These are phyloP conservation scores for Fusarium solani-melongenae DNA, from an alignment of 2,329 filamentous ascomycete species.

Conservation along the genomic window DNA sequence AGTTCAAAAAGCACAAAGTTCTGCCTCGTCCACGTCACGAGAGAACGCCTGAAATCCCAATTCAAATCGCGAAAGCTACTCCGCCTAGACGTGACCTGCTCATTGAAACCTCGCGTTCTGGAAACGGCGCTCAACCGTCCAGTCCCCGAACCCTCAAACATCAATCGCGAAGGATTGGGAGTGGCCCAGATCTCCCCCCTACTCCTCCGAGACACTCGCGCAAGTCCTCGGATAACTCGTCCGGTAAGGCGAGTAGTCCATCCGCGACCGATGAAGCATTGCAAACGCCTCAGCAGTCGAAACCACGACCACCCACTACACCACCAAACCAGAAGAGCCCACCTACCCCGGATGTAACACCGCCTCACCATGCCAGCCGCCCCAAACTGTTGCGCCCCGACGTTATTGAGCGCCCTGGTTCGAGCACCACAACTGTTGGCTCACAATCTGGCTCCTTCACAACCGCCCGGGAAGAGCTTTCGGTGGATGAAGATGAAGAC, in stretches of 20 bases:
- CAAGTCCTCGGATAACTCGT: slow-evolving; percentile 64
- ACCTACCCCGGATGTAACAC: slow-evolving; percentile 81
- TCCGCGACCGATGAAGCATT: slow-evolving; percentile 52
- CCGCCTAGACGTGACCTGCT: slow-evolving; percentile 38
- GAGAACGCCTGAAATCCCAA: slow-evolving; percentile 37
- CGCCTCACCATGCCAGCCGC: slow-evolving; percentile 64
- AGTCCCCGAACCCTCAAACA: slow-evolving; percentile 55
- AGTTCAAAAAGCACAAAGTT: slow-evolving; percentile 60
- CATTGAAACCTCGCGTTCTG: slow-evolving; percentile 44
- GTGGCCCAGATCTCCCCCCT: slow-evolving; percentile 66
- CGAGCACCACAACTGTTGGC: slow-evolving; percentile 66
- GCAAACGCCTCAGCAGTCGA: slow-evolving; percentile 52
- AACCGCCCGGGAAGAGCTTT: slow-evolving; percentile 74
- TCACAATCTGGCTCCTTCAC: slow-evolving; percentile 77
- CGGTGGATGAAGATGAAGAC: slow-evolving; percentile 71
- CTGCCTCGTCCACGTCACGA: slow-evolving; percentile 52
- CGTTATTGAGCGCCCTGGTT: slow-evolving; percentile 60
- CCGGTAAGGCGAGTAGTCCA: slow-evolving; percentile 56
- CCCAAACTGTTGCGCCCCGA: slow-evolving; percentile 59
- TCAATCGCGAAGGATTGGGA: slow-evolving; percentile 55
- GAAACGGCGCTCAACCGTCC: slow-evolving; percentile 47
- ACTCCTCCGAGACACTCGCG: slow-evolving; percentile 72
- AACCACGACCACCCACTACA: slow-evolving; percentile 62
- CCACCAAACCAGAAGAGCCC: slow-evolving; percentile 74
- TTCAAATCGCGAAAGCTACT: slow-evolving; percentile 35